Evolutionary conservation across 1,284 basidiomycete species (phyloP).

Genomic region (Leccinum griseonigrum): DNA sequence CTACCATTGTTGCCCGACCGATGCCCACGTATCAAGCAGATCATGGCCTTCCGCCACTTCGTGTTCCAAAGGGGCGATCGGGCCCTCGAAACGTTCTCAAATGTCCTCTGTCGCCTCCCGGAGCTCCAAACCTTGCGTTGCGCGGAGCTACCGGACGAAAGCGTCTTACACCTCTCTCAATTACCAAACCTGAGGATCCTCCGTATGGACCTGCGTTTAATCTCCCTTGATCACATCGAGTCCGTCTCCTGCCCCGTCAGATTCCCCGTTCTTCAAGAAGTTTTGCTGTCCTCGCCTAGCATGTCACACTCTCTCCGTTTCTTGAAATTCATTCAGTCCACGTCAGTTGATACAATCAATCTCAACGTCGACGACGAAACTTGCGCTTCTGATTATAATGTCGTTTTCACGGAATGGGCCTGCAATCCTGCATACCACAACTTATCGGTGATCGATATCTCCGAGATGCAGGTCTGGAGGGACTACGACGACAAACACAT

Average conservation of each 20-base stretch:
- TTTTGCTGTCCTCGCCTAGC: constrained; percentile 22
- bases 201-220: constrained; percentile 27
- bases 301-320: constrained; percentile 24
- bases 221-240: constrained; percentile 24
- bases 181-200: constrained; percentile 25
- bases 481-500: constrained; percentile 32
- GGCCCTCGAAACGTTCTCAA: constrained; percentile 24
- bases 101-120: constrained; percentile 20
- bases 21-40: constrained; percentile 26
- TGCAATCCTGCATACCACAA: constrained; percentile 23
- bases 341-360: constrained; percentile 32
- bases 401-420: constrained; percentile 25
- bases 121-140: constrained; percentile 28
- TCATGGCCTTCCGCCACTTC: constrained; percentile 31
- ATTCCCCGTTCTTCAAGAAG: constrained; percentile 25
- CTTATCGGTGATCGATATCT: constrained; percentile 27
- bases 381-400: constrained; percentile 23
- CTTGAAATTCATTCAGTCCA: constrained; percentile 27
- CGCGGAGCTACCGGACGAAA: constrained; percentile 26
- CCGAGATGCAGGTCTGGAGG: constrained; percentile 30
- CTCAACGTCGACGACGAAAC: constrained; percentile 32
- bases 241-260: constrained; percentile 6
- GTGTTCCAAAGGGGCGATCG: constrained; percentile 26
- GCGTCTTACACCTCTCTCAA: constrained; percentile 21
- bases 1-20: constrained; percentile 20